Conservation (phyloP, 2,329 filamentous ascomycete genomes). For the Fusarium poae region DNA sequence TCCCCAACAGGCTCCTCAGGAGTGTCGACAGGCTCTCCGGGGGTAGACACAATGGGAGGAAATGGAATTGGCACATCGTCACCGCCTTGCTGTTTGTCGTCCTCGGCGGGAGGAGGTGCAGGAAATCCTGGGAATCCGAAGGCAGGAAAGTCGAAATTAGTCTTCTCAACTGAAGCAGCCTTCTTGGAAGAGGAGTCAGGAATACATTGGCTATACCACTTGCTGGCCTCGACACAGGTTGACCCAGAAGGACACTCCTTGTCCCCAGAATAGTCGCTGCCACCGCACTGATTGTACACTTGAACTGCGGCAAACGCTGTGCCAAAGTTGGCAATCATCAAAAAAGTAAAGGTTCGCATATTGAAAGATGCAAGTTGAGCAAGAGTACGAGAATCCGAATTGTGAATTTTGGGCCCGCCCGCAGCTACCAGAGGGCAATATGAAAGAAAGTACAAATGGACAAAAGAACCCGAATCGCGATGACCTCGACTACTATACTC, state of each 20-base stretch:
- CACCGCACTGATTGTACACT: conserved; percentile 38
- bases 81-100: conserved; percentile 1
- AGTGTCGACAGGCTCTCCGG: conserved; percentile 2
- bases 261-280: conserved; percentile 30
- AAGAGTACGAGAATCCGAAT: conserved; percentile 24
- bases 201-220: conserved; percentile 44
- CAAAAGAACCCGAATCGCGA: background rate
- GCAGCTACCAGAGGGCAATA: conserved; percentile 18
- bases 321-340: conserved; percentile 40
- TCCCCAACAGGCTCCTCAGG: background rate
- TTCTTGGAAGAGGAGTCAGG: conserved; percentile 9
- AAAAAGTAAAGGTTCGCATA: conserved; percentile 36
- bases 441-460: conserved; percentile 31
- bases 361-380: conserved; percentile 9
- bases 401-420: conserved; percentile 29
- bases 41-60: background rate
- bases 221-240: conserved; percentile 32
- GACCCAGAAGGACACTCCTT: conserved; percentile 35
- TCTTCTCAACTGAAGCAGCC: conserved; percentile 14
- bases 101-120: background rate
- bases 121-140: background rate
- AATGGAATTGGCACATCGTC: background rate
- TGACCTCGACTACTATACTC: background rate
- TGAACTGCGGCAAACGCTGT: conserved; percentile 38
- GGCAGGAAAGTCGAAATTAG: background rate